These are phyloP conservation scores for Phytopythium montanum DNA, from an alignment of 352 stramenopile species.

Conservation along the genomic window DNA sequence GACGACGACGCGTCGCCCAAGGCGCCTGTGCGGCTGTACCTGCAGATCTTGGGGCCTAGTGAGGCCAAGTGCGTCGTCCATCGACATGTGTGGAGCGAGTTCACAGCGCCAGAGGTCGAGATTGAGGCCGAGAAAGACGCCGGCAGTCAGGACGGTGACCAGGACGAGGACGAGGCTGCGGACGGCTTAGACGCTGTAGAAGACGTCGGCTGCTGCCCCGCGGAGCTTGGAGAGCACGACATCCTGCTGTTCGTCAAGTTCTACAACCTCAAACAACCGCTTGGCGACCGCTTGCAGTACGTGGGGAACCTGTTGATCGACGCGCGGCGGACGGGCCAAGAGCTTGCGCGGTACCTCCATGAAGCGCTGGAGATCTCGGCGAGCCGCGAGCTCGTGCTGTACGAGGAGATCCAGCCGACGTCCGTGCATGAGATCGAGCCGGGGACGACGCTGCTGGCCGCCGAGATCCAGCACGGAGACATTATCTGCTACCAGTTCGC, in stretches of 20 bases:
- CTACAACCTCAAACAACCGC: constrained; percentile 61
- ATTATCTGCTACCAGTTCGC: constrained; percentile 81
- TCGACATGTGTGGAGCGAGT: constrained; percentile 36
- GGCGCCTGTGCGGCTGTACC: constrained; percentile 59
- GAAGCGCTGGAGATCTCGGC: constrained; percentile 48
- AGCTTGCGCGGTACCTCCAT: constrained; percentile 46
- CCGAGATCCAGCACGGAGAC: constrained; percentile 80
- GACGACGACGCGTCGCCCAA: constrained; percentile 73
- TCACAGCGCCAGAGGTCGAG: constrained; percentile 36
- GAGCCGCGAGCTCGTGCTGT: constrained; percentile 55
- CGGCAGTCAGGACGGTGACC: constrained; percentile 9
- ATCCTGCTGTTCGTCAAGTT: constrained; percentile 86
- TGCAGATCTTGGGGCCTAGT: constrained; percentile 46
- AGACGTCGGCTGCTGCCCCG: neutral
- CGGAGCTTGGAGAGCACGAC: constrained; percentile 27
- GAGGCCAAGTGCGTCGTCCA: constrained; percentile 4
- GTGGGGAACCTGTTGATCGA: constrained; percentile 78
- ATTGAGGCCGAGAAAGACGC: constrained; percentile 15
- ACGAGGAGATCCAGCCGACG: constrained; percentile 73
- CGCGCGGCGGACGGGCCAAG: constrained; percentile 46
- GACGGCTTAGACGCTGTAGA: neutral
- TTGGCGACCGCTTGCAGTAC: constrained; percentile 71
- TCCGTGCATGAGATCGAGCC: constrained; percentile 56
- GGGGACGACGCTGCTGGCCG: constrained; percentile 31
- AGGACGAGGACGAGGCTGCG: neutral